phyloP scores from a whole-genome alignment of 106 monocot species.

The Acorus calamus region DNA sequence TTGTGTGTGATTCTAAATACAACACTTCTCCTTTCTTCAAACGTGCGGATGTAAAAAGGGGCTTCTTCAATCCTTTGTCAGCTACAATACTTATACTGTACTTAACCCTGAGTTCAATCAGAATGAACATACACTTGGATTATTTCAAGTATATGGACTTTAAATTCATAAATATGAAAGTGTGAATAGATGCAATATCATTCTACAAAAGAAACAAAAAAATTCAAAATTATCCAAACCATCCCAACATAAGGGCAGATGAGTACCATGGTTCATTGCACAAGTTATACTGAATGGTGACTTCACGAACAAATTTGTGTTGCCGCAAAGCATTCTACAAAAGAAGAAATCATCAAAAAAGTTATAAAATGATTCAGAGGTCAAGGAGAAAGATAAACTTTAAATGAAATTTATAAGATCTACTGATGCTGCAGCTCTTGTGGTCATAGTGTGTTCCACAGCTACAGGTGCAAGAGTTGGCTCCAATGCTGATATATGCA shows the following conservation, averaged over 20 bases:
- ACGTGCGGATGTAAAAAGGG: slow-evolving; percentile 73
- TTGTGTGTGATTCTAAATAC: slow-evolving; percentile 71
- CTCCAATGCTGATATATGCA: slow-evolving; percentile 69
- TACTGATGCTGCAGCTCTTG: slow-evolving; percentile 85
- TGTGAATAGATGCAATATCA: not conserved
- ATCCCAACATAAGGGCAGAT: not conserved
- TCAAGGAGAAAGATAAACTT: not conserved
- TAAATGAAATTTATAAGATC: not conserved
- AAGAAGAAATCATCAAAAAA: slow-evolving; percentile 5
- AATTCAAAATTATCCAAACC: not conserved
- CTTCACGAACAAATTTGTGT: slow-evolving; percentile 84
- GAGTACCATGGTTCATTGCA: slow-evolving; percentile 93
- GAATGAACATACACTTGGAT: too few species aligned
- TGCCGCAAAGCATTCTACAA: slow-evolving; percentile 75
- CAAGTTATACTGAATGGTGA: slow-evolving; percentile 87
- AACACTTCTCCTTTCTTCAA: slow-evolving; percentile 89
- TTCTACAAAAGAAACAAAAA: not conserved
- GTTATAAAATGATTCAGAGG: not conserved
- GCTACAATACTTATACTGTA: slow-evolving; percentile 87
- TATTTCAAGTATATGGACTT: too few species aligned
- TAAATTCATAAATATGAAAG: not conserved
- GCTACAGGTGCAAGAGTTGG: slow-evolving; percentile 85
- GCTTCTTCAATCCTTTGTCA: slow-evolving; percentile 81
- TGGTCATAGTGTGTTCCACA: slow-evolving; percentile 86
- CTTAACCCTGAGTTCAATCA: slow-evolving; percentile 45